Percentiles rank a stretch among this genome's conserved stretches.
phyloP scores from a whole-genome alignment of 148 eudicot genomes.

The Drosera capensis region DNA sequence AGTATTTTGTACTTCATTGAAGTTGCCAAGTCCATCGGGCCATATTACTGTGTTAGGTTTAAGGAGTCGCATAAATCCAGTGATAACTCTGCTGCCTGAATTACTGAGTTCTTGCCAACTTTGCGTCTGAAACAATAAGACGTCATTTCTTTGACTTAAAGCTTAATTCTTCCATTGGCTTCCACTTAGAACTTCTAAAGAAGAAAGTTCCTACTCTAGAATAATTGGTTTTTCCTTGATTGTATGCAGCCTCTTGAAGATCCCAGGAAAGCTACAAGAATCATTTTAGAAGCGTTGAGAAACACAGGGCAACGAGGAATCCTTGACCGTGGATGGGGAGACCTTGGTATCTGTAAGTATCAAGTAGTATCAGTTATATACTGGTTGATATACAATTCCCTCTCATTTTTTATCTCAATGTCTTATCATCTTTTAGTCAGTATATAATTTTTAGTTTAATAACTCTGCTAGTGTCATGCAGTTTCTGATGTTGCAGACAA shows the following conservation, averaged over 20 bases:
- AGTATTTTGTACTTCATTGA: too few relatives aligned
- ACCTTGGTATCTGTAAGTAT: slow-evolving; percentile 76
- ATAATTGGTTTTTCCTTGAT: background rate
- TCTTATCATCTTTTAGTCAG: background rate
- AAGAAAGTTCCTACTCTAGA: background rate
- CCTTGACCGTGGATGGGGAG: slow-evolving; percentile 92
- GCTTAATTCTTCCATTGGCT: background rate
- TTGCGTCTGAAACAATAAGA: too few relatives aligned
- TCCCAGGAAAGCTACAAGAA: slow-evolving; percentile 54
- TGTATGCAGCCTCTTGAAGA: slow-evolving; percentile 68
- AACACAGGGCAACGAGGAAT: slow-evolving; percentile 86
- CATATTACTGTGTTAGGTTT: too few relatives aligned
- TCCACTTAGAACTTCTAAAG: too few relatives aligned
- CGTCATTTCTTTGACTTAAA: too few relatives aligned
- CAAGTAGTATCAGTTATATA: slow-evolving; percentile 5
- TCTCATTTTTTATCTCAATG: slow-evolving; percentile 1
- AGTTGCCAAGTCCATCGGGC: too few relatives aligned
- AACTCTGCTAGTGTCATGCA: too few relatives aligned
- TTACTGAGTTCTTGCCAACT: too few relatives aligned
- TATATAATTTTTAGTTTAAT: too few relatives aligned
- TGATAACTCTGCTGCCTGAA: too few relatives aligned
- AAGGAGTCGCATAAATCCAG: too few relatives aligned
- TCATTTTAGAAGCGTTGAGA: slow-evolving; percentile 71
- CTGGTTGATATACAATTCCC: background rate
- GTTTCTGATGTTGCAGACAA: slow-evolving; percentile 46